Conservation (phyloP, 2,329 filamentous ascomycete genomes). For the Lachnellula subtilissima region DNA sequence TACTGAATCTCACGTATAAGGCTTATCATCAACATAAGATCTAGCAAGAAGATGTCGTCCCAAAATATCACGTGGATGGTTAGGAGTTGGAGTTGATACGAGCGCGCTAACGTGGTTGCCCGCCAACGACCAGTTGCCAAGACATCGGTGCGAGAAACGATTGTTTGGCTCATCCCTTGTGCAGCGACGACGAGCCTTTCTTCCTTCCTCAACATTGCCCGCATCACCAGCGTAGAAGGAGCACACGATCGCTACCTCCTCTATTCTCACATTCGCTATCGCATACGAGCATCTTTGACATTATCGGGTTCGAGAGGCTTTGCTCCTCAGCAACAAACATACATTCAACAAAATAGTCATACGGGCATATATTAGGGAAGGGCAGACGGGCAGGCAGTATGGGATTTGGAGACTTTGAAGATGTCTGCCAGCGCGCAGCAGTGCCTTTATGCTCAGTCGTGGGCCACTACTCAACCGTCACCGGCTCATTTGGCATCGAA, state of each 20-base stretch:
- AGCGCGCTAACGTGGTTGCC: conserved; percentile 16
- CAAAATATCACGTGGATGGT: not conserved
- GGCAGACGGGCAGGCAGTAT: conserved; percentile 40
- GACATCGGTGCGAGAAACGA: conserved; percentile 11
- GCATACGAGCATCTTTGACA: not conserved
- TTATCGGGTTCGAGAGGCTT: not conserved
- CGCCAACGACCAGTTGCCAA: conserved; percentile 8
- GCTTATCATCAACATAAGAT: too few species aligned
- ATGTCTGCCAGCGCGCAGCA: conserved; percentile 78
- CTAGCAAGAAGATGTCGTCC: not conserved
- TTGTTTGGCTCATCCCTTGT: conserved; percentile 18
- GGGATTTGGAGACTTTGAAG: conserved; percentile 86
- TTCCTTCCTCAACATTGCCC: conserved; percentile 3
- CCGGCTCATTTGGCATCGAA: conserved; percentile 71
- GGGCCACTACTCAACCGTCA: conserved; percentile 66
- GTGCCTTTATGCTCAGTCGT: conserved; percentile 85
- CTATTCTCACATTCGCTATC: conserved; percentile 18
- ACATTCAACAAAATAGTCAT: conserved; percentile 13
- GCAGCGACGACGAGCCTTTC: conserved; percentile 3
- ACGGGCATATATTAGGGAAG: conserved; percentile 2
- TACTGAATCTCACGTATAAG: too few species aligned
- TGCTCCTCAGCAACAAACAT: conserved; percentile 12
- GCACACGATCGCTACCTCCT: conserved; percentile 20
- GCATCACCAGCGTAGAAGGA: conserved; percentile 12
- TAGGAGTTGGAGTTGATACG: not conserved